These are phyloP conservation scores for Oenanthe javanica DNA, from an alignment of 140 eudicot genomes.

Conservation along the genomic window DNA sequence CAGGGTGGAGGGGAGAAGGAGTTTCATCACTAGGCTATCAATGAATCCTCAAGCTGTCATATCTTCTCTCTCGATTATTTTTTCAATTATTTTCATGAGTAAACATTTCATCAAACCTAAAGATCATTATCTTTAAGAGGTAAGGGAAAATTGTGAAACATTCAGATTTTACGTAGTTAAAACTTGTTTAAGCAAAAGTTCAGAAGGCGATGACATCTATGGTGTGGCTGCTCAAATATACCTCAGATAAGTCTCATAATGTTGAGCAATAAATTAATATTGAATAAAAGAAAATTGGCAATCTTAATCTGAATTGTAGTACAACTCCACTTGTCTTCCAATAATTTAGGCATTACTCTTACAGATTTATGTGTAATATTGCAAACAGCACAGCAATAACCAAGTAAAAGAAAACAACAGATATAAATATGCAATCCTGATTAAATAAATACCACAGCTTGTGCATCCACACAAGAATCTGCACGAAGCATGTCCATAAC, in stretches of 20 bases:
- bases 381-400: background rate
- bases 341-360: background rate
- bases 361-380: background rate
- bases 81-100: background rate
- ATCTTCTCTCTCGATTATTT: background rate
- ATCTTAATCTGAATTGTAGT: background rate
- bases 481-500: conserved; percentile 87
- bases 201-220: background rate
- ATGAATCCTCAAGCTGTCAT: background rate
- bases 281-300: background rate
- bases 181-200: background rate
- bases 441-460: conserved; percentile 64
- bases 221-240: background rate
- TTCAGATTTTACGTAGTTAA: background rate
- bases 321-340: background rate
- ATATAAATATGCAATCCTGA: conserved; percentile 11
- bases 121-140: background rate
- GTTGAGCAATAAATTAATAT: background rate
- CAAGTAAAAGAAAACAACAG: conserved; percentile 8
- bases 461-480: conserved; percentile 79
- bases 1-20: background rate
- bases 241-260: background rate
- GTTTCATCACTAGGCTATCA: background rate
- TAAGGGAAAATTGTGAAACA: background rate
- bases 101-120: background rate